Evolutionary conservation across 495 filamentous ascomycete genomes (phyloP), one percentile per base, ranked within the genome.

Genomic region (Parachaetomium inaequale): DNA sequence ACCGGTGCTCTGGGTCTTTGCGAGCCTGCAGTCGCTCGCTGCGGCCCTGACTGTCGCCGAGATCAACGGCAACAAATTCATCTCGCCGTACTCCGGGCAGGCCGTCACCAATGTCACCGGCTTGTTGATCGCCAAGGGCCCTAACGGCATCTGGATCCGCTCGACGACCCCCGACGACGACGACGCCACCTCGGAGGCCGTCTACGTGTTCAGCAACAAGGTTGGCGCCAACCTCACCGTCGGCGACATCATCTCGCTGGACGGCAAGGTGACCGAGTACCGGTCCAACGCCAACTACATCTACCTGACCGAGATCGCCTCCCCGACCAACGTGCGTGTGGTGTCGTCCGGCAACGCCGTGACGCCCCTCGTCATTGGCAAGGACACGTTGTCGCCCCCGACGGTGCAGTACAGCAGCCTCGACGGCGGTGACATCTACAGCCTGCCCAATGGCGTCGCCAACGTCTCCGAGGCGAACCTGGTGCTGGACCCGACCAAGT

Each of bases 21-120:
- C 68, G 46, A 61, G 65, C 57, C 62, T 72, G 51, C 65, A 68
- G 60, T 65, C 64, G 21, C 64, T 72, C 52, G 61, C 58, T 21
- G 59, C 72, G 21, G 82, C 81, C 40, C 58, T 84, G 32, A 81
- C 81, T 47, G 85, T 88, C 65, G 74, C 76, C 40, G 78, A 84
- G 60, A 87, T 88, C 75, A 86, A 85, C 64, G 85, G 84, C 61
- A 76, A 82, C 55, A 77, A 69, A n/a, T 87, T 77, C 73, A 65
- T 85, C 38, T 88, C 85, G 23, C 76, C 84, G 0, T 79, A 79
- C 67, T 75, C 74, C 5, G 79, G 78, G 11, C 58, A 82, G 63
- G 70, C 62, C 0, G 80, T 87, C 43, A 78, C 76, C 11, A 74
- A 79, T 42, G 76, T 88, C 40, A 78, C 79, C 8, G 85, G 85